These are phyloP conservation scores for Lactarius pseudohatsudake DNA, from an alignment of 768 basidiomycete species.

Conservation along the genomic window DNA sequence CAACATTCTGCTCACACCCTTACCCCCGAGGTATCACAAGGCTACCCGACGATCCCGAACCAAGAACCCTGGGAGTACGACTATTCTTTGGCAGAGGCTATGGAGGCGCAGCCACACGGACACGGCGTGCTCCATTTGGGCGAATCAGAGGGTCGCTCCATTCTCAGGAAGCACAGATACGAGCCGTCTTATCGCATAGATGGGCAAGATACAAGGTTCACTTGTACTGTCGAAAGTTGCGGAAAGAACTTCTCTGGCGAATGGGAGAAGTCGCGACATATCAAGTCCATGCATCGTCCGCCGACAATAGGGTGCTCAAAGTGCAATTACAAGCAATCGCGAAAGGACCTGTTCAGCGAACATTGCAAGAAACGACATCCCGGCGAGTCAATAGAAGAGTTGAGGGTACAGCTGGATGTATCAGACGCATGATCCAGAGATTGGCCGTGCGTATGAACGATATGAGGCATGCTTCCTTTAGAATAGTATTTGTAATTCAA, in stretches of 20 bases:
- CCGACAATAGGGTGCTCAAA: slow-evolving; percentile 20
- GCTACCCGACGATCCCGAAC: not conserved
- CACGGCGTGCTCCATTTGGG: not conserved
- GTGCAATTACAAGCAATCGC: slow-evolving; percentile 26
- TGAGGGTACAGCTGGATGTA: slow-evolving; percentile 9
- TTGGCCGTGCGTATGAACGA: not conserved
- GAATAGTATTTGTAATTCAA: not conserved
- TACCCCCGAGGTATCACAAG: not conserved
- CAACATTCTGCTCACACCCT: not conserved
- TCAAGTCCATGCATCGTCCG: slow-evolving; percentile 21
- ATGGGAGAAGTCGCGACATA: slow-evolving; percentile 22
- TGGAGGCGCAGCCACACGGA: not conserved
- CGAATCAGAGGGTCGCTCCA: not conserved
- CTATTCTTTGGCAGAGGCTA: not conserved
- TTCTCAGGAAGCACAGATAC: not conserved
- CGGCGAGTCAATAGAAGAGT: not conserved
- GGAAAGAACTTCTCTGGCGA: slow-evolving; percentile 22
- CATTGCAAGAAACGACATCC: slow-evolving; percentile 26
- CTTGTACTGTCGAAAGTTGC: slow-evolving; percentile 5
- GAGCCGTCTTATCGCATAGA: not conserved
- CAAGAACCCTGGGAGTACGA: not conserved
- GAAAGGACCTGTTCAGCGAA: slow-evolving; percentile 23
- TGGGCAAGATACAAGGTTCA: slow-evolving; percentile 11
- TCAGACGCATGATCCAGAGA: not conserved
- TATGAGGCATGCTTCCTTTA: not conserved